These are phyloP conservation scores for Boletellus ananiceps DNA, from an alignment of 768 basidiomycete species.

Conservation along the genomic window DNA sequence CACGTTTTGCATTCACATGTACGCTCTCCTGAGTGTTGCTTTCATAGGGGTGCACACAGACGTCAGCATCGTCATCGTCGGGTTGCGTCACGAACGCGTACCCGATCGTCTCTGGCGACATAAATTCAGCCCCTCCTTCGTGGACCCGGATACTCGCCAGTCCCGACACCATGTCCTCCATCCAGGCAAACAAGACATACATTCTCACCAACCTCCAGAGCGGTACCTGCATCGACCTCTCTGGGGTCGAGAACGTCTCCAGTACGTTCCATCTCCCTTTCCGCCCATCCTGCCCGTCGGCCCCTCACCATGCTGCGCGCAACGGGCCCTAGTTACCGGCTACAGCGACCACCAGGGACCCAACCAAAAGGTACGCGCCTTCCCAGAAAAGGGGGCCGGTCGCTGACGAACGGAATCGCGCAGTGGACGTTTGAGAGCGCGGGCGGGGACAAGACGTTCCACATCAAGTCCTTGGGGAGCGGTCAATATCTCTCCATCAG, in stretches of 20 bases:
- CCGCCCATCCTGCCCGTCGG: background rate
- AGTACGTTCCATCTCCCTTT: constrained; percentile 29
- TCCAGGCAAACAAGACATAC: constrained; percentile 38
- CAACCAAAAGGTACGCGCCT: constrained; percentile 44
- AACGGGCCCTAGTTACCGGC: constrained; percentile 41
- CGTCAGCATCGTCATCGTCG: background rate
- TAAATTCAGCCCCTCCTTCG: background rate
- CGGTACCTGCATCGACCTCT: constrained; percentile 52
- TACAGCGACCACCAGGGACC: constrained; percentile 37
- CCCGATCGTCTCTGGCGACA: background rate
- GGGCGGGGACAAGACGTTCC: constrained; percentile 28
- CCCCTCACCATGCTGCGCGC: background rate
- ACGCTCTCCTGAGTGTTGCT: background rate
- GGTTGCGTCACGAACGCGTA: background rate
- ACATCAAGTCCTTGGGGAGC: constrained; percentile 39
- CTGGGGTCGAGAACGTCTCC: constrained; percentile 45
- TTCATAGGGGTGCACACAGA: background rate
- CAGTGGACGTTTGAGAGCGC: constrained; percentile 45
- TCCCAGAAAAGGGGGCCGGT: background rate
- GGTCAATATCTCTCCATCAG: constrained; percentile 39
- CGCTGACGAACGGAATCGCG: background rate
- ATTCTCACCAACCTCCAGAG: constrained; percentile 48
- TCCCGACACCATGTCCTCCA: constrained; percentile 13
- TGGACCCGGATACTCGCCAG: background rate
- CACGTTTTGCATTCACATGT: background rate